Evolutionary conservation across 345 rosid genomes (phyloP), one percentile per base, ranked within the genome.

Genomic region (Eucalyptus curtisii): DNA sequence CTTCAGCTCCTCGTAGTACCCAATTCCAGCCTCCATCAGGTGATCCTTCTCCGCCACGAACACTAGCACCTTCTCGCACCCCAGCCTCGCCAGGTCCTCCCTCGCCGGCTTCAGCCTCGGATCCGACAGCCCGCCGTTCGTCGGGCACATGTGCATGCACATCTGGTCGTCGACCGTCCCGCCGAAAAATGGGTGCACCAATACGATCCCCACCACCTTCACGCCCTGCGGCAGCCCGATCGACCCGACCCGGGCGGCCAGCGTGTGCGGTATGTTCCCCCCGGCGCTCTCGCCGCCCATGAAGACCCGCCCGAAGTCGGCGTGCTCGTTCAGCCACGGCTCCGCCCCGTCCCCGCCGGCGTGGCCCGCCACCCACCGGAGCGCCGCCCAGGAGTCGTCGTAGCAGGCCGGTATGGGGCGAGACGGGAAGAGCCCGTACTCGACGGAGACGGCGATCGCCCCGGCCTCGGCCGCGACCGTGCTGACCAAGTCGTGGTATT

Each of bases 201-300:
- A 45, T 25, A 91, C 42, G 61, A 90, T 84, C 12, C 86, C 90
- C 5, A 86, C 52, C 13, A 92, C 81, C 88, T 31, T 86, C 15
- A 89, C 33, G 15, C 93, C 91, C 10, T 15, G 19, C 71, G 71
- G 40, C 66, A 92, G 76, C 87, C 88, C 91, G 25, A 24, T 19
- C 2, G 40, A 19, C 25, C 95, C 93, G 15, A 90, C 90, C 86
- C 86, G 88, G 45, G 88, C 49, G 7, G 90, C 90, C 87, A 90
- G 86, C 24, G 88, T 82, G 50, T 94, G 94, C 71, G 93, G 88
- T 33, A 93, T 89, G 81, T 86, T 94, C 6, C 92, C 94, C 20
- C 95, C 94, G 2, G 93, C 93, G 48, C 93, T 92, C 31, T 92
- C 92, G 7, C 95, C 95, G 2, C 30, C 90, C 5, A 93, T 20